Percentiles rank a stretch among this genome's conserved stretches.
Evolutionary conservation across 257 asterid genomes (phyloP).

Genomic region (Jacaranda copaia): DNA sequence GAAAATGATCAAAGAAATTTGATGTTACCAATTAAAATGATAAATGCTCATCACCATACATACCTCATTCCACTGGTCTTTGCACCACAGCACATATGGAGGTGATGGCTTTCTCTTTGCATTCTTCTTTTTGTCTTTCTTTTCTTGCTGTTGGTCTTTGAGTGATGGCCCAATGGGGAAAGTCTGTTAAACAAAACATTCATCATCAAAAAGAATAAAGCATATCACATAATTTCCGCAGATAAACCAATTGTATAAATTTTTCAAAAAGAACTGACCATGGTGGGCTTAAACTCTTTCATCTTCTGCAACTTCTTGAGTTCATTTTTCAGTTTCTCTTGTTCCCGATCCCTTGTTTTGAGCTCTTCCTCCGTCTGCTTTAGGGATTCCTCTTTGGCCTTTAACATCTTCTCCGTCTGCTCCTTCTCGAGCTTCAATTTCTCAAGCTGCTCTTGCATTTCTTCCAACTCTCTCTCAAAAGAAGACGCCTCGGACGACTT

Average conservation of each 20-base stretch:
- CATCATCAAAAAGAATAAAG: background rate
- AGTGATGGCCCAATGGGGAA: constrained; percentile 52
- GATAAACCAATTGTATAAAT: background rate
- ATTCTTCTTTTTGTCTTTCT: constrained; percentile 74
- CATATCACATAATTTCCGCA: background rate
- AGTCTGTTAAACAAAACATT: constrained; percentile 40
- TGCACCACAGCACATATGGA: constrained; percentile 82
- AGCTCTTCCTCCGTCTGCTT: constrained; percentile 44
- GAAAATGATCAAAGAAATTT: background rate
- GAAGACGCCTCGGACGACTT: constrained; percentile 42
- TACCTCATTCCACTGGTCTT: constrained; percentile 95
- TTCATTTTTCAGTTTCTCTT: constrained; percentile 74
- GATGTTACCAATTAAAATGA: background rate
- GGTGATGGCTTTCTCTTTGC: constrained; percentile 77
- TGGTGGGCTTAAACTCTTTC: constrained; percentile 84
- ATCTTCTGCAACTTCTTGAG: constrained; percentile 86
- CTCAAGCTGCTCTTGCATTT: constrained; percentile 85
- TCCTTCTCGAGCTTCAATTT: constrained; percentile 75
- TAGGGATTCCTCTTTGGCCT: constrained; percentile 44
- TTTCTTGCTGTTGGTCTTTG: constrained; percentile 64
- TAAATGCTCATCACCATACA: background rate
- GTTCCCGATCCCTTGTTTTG: constrained; percentile 61
- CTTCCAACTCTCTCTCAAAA: constrained; percentile 74
- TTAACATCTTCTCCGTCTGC: constrained; percentile 77
- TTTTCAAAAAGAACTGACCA: constrained; percentile 48